Evolutionary conservation across 805 yeast species (phyloP), one percentile per base, ranked within the genome.

Genomic region (Cephaloascus fragrans): DNA sequence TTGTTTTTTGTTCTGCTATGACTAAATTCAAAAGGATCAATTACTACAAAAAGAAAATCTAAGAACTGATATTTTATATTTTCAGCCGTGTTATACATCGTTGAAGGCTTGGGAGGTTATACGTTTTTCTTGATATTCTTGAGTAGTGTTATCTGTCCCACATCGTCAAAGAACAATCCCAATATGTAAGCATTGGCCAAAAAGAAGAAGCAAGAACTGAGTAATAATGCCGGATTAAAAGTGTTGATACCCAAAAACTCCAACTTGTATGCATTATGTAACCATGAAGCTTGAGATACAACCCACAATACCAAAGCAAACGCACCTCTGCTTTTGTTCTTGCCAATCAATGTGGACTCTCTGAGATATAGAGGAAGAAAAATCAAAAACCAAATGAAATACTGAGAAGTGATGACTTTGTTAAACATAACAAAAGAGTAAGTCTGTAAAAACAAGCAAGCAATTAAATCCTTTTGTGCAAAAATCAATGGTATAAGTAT

Each of bases 371-470:
- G 75, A 2, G 98, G 97, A 34, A 90, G 57, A 46, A 89, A 76
- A 12, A 88, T 83, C 48, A 93, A 61, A 52, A 83, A 93, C 98
- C 98, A 93, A 44, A 90, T 76, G 59, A 93, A 93, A 59, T 93
- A 93, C 62, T 93, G 98, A 1, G 96, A 86, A 0, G 98, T 93
- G 51, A 88, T 62, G 44, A 90, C 89, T 44, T 67, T 67, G 48
- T 67, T 67, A 47, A 65, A 63, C 17, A 63, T 51, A 16, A 67
- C 72, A 49, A 67, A 67, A 32, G 68, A 57, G 51, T 64, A 63
- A 5, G 72, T 67, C 44, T 66, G 72, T 18, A 67, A 39, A 42
- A 67, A 65, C 10, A 65, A 44, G 35, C 62, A 53, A 3, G 67
- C 51, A 1, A 60, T 42, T 17, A 67, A 40, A 41, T 66, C 58